Percentiles rank a stretch among this genome's conserved stretches.
Conservation (phyloP, 345 rosid genomes). For the Litchi chinensis region DNA sequence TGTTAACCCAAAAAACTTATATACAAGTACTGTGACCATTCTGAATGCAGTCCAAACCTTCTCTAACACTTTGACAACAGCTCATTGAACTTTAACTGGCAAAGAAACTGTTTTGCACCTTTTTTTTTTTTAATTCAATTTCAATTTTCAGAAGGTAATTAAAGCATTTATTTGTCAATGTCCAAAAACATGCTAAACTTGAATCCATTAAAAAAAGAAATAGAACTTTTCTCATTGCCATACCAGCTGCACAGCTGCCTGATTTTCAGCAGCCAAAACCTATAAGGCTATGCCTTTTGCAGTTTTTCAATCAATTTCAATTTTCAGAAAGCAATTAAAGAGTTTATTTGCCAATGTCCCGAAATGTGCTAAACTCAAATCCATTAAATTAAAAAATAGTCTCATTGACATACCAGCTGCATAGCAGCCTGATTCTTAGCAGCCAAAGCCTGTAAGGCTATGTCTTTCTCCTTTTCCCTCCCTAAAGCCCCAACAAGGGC, state of each 20-base stretch:
- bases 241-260: constrained; percentile 75
- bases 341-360: constrained; percentile 25
- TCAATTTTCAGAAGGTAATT: neutral
- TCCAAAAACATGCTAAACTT: neutral
- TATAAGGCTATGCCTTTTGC: constrained; percentile 54
- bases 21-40: neutral
- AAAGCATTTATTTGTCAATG: neutral
- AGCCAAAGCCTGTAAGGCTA: neutral
- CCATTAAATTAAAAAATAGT: neutral
- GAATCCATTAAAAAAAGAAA: constrained; percentile 6
- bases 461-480: constrained; percentile 53
- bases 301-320: neutral
- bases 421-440: constrained; percentile 82
- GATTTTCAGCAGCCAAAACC: constrained; percentile 57
- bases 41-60: neutral
- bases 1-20: neutral
- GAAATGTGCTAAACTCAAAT: neutral
- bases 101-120: neutral
- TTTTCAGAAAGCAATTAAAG: constrained; percentile 22
- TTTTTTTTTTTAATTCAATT: neutral
- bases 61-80: neutral
- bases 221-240: constrained; percentile 13
- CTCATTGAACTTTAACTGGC: neutral
- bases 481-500: constrained; percentile 88
- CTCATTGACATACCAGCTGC: constrained; percentile 68